phyloP scores from a whole-genome alignment of 345 rosid genomes.

The Lepidium africanum region DNA sequence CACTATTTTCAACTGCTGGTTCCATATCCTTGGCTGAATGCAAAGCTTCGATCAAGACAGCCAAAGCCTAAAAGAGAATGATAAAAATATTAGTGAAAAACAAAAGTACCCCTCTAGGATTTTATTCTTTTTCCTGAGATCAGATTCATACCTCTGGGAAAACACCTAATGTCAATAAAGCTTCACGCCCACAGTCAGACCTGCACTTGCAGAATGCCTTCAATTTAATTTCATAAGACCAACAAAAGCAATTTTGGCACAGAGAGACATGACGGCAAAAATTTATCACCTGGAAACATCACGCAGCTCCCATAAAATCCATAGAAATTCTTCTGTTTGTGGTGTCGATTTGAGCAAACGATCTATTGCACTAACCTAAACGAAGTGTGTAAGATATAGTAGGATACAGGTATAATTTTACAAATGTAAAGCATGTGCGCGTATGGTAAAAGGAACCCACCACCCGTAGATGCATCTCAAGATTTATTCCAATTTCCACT shows the following conservation, averaged over 20 bases:
- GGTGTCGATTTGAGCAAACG: constrained; percentile 66
- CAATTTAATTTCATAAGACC: constrained; percentile 5
- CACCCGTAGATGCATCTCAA: constrained; percentile 92
- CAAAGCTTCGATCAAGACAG: constrained; percentile 77
- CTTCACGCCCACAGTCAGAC: constrained; percentile 93
- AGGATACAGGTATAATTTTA: background rate
- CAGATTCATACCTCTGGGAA: constrained; percentile 76
- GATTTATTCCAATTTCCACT: constrained; percentile 69
- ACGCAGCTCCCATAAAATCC: constrained; percentile 97
- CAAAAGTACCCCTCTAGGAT: background rate
- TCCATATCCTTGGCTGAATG: constrained; percentile 76
- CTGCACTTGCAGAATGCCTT: constrained; percentile 39
- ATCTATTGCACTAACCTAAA: constrained; percentile 80
- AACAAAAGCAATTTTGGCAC: background rate
- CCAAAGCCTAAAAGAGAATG: constrained; percentile 46
- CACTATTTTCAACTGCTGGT: constrained; percentile 52
- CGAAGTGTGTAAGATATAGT: background rate
- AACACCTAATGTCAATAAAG: constrained; percentile 63
- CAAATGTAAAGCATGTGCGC: background rate
- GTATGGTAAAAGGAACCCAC: constrained; percentile 44
- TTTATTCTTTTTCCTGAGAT: constrained; percentile 1
- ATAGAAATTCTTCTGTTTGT: constrained; percentile 87
- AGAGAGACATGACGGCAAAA: background rate
- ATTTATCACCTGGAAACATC: constrained; percentile 71
- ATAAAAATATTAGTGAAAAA: constrained; percentile 5